phyloP scores from a whole-genome alignment of 371 early-diverging fungal genomes.

The Catenaria anguillulae region DNA sequence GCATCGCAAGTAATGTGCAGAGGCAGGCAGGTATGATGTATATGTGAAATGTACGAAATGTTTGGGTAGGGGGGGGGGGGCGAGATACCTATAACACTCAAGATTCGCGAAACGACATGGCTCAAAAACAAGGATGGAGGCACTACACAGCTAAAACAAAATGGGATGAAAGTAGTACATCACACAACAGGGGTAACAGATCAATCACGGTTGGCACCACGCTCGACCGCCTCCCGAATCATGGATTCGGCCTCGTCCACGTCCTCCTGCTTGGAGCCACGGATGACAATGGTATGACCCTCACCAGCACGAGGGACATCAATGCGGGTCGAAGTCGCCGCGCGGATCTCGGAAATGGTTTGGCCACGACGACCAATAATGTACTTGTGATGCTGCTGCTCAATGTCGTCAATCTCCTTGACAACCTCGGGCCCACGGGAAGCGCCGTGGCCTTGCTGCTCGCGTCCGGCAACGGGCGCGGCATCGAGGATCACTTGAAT shows the following conservation, averaged over 20 bases:
- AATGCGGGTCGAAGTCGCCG: constrained; percentile 16
- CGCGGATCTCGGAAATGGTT: constrained; percentile 35
- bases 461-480: constrained; percentile 10
- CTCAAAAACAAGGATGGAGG: no score
- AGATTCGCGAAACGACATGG: no score
- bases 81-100: no score
- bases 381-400: constrained; percentile 36
- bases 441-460: constrained; percentile 15
- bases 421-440: constrained; percentile 18
- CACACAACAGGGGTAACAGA: no score
- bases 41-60: no score
- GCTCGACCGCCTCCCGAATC: background rate
- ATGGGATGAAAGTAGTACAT: no score
- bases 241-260: background rate
- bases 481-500: constrained; percentile 9
- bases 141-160: no score
- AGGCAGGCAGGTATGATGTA: no score
- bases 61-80: no score
- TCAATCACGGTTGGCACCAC: background rate
- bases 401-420: constrained; percentile 11
- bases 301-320: background rate
- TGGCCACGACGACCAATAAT: constrained; percentile 45
- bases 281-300: background rate
- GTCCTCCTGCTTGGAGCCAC: background rate
- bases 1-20: no score